Base-by-base conservation (phyloP, 345 rosid species). In the Noccaea bulbosa region DNA sequence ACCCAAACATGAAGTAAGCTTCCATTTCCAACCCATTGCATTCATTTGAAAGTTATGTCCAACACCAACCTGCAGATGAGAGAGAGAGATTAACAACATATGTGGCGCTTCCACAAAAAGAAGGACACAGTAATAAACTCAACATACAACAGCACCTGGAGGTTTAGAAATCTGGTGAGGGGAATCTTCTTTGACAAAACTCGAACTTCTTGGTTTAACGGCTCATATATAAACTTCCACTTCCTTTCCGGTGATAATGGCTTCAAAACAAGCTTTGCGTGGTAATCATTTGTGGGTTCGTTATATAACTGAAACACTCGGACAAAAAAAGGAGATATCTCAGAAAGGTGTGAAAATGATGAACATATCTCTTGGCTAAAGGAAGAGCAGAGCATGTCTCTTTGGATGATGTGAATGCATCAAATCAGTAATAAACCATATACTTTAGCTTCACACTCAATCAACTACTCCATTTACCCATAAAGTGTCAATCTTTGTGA, bases 1-100 rank as follows among this genome's bases (percentile, higher is more conserved):
- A 53, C 98, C 98, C 32, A 87, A 81, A 77, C 94, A 86, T 39
- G 98, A 81, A 2, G 84, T 86, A 66, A 93, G 94, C 65, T 89
- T 93, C 94, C 97, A 93, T 77, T 91, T 86, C 97, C 96, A 91
- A 47, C 88, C 87, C 58, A 80, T 86, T 51, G 96, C 91, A 70
- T 85, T 81, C 83, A 81, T 70, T 78, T 81, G 81, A 78, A 93
- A 90, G 74, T 87, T 88, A 71, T 93, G 94, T 57, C 91, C 92
- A 62, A 88, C 69, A 33, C 98, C 96, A 60, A 93, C 87, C 98
- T 93, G 73, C 27, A 76, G 8, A 14, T 14, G n/a, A 0, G 30
- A 27, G 30, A 27, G 30, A 27, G 30, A 58, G 34, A 65, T 6
- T 55, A 37, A 73, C 27, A 38, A 32, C 43, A 43, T 6, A 45